Conservation (phyloP, 805 yeast species). For the Candida maesae region DNA sequence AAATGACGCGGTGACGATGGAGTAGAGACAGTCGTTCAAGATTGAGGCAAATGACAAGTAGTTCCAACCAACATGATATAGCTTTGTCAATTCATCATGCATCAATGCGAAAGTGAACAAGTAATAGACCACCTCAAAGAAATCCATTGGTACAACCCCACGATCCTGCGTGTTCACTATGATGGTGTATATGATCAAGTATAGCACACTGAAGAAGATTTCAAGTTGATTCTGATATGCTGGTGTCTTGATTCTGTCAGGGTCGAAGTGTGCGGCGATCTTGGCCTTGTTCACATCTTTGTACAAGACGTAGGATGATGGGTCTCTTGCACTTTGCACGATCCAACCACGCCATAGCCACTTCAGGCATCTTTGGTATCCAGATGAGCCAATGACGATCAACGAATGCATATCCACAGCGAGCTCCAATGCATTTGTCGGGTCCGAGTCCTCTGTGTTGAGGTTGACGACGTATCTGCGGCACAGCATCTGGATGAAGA, state of each 20-base stretch:
- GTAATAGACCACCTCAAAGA: conserved; percentile 55
- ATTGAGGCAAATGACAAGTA: conserved; percentile 77
- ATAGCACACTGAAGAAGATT: conserved; percentile 61
- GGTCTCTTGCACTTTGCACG: conserved; percentile 66
- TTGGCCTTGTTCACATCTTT: conserved; percentile 53
- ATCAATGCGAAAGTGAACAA: conserved; percentile 64
- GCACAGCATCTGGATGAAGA: conserved; percentile 73
- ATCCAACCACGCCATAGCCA: conserved; percentile 97
- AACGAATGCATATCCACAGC: conserved; percentile 86
- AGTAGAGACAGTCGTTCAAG: conserved; percentile 69
- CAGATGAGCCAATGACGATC: conserved; percentile 70
- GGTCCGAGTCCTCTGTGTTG: conserved; percentile 56
- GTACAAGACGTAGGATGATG: conserved; percentile 64
- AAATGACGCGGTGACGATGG: conserved; percentile 49
- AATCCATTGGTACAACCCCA: conserved; percentile 34
- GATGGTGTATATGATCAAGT: conserved; percentile 56
- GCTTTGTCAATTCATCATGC: conserved; percentile 63
- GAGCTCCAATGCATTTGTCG: conserved; percentile 74
- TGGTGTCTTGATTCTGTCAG: conserved; percentile 83
- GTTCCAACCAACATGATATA: conserved; percentile 70
- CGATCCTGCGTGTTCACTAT: conserved; percentile 55
- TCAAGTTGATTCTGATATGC: conserved; percentile 74
- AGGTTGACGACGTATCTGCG: conserved; percentile 67
- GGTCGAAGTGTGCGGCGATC: conserved; percentile 64
- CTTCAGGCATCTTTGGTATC: conserved; percentile 79